Conservation (phyloP, 352 stramenopile genomes). For the Globisporangium acanthophoron region DNA sequence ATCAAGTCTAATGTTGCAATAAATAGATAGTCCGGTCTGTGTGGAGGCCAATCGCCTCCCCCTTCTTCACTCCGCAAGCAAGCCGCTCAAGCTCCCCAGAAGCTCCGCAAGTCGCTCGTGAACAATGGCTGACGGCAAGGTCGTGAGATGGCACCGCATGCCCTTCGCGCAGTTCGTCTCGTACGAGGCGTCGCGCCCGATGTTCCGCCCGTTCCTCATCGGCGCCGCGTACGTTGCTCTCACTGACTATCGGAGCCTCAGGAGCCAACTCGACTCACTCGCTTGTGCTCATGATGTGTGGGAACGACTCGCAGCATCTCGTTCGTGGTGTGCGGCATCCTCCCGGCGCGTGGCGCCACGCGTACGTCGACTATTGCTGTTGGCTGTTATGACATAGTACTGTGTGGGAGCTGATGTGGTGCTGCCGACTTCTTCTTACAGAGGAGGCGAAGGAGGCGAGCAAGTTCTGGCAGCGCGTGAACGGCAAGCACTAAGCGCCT, state of each 20-base stretch:
- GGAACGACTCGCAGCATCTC: constrained; percentile 31
- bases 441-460: constrained; percentile 82
- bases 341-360: constrained; percentile 68
- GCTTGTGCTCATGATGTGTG: too few relatives aligned
- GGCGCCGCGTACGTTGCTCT: constrained; percentile 49
- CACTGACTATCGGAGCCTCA: too few relatives aligned
- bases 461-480: constrained; percentile 83
- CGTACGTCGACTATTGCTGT: constrained; percentile 24
- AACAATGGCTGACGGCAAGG: constrained; percentile 58
- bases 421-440: constrained; percentile 8
- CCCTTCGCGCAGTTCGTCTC: constrained; percentile 70
- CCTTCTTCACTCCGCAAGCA: not conserved
- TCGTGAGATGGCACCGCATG: constrained; percentile 81
- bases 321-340: constrained; percentile 78
- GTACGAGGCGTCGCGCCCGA: constrained; percentile 68
- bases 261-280: too few relatives aligned
- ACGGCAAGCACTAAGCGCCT: constrained; percentile 79
- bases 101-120: not conserved
- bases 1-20: too few relatives aligned
- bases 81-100: not conserved
- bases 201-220: constrained; percentile 84
- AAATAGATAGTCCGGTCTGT: not conserved
- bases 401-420: not conserved
- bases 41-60: not conserved
- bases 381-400: not conserved